A percentile compares a stretch with the other conserved stretches of the same genome.
These are phyloP conservation scores for Eimeria maxima DNA, from an alignment of 169 alveolate species.

Conservation along the genomic window DNA sequence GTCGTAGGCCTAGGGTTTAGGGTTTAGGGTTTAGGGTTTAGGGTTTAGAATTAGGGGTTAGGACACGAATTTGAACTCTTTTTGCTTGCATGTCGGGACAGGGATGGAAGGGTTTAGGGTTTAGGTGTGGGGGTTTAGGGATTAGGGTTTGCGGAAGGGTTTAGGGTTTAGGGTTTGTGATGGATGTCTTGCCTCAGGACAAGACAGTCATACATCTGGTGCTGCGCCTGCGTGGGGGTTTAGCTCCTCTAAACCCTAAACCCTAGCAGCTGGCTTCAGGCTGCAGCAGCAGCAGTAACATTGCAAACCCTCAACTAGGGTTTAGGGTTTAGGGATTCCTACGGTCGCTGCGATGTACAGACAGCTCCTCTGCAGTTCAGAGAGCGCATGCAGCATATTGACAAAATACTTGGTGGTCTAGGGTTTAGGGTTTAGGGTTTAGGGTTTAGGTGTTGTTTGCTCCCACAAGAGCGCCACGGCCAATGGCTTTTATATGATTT, in stretches of 20 bases:
- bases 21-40: conserved; percentile 27
- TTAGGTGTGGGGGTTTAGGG: neutral
- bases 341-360: neutral
- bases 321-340: conserved; percentile 17
- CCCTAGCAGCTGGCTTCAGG: neutral
- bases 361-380: neutral
- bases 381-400: neutral
- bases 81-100: neutral
- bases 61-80: neutral
- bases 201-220: conserved; percentile 19
- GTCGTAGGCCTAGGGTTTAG: too few relatives aligned
- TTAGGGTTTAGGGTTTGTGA: conserved; percentile 4
- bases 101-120: neutral
- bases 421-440: conserved; percentile 40
- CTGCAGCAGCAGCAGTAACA: neutral
- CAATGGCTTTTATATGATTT: neutral
- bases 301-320: neutral
- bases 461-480: neutral
- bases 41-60: conserved; percentile 13
- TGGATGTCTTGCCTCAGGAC: neutral
- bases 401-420: neutral
- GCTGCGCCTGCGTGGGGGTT: conserved; percentile 41
- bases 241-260: neutral
- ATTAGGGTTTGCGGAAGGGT: neutral
- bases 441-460: neutral